A percentile compares a stretch with the other conserved stretches of the same genome.
Conservation (phyloP, 2,329 filamentous ascomycete genomes). For the Zymoseptoria passerinii region DNA sequence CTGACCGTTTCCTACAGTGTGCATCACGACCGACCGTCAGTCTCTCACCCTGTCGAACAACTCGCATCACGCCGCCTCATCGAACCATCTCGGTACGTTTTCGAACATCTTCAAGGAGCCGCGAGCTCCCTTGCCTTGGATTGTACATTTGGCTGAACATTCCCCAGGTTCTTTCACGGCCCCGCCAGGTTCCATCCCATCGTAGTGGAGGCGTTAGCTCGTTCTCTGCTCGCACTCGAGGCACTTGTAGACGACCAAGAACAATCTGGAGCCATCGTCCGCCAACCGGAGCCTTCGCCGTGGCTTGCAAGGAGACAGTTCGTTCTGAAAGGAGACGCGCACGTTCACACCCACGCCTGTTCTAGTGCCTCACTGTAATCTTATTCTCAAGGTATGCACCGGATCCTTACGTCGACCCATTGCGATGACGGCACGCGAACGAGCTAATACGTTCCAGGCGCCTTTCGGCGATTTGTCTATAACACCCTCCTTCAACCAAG, state of each 20-base stretch:
- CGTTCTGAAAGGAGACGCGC: slow-evolving; percentile 17
- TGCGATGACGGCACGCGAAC: slow-evolving; percentile 18
- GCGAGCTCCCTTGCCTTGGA: slow-evolving; percentile 25
- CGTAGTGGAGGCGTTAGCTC: slow-evolving; percentile 47
- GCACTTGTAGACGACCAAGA: slow-evolving; percentile 23
- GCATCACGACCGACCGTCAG: neutral
- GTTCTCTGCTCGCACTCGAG: slow-evolving; percentile 40
- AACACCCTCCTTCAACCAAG: slow-evolving; percentile 24
- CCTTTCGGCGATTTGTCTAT: slow-evolving; percentile 29
- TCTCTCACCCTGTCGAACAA: neutral
- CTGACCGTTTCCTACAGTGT: neutral
- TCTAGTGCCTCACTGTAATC: slow-evolving; percentile 36
- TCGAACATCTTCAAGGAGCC: slow-evolving; percentile 9
- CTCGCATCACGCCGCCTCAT: neutral
- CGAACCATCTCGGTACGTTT: slow-evolving; percentile 11
- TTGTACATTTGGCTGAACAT: slow-evolving; percentile 31
- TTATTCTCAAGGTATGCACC: slow-evolving; percentile 43
- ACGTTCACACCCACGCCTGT: slow-evolving; percentile 17
- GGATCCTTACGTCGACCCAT: slow-evolving; percentile 19
- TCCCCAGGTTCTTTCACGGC: slow-evolving; percentile 35
- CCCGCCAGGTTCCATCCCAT: slow-evolving; percentile 22
- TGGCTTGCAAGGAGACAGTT: slow-evolving; percentile 32
- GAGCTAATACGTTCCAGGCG: slow-evolving; percentile 30
- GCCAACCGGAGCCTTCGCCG: slow-evolving; percentile 35
- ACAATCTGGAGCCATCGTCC: slow-evolving; percentile 29